These are phyloP conservation scores for Castanospermum australe DNA, from an alignment of 306 rosid species.

Conservation along the genomic window DNA sequence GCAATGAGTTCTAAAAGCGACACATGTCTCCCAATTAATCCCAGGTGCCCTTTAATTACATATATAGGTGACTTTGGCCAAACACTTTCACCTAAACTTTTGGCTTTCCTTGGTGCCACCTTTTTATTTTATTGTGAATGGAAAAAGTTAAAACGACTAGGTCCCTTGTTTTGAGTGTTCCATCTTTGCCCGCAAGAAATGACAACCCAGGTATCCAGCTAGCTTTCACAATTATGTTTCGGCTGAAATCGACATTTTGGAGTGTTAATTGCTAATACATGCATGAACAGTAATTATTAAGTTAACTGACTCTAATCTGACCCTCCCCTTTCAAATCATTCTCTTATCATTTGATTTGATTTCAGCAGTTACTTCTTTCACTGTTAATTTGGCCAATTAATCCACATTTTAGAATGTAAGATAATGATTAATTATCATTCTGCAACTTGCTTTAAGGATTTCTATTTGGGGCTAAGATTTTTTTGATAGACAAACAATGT, in stretches of 20 bases:
- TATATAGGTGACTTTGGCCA: no score
- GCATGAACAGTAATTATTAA: background rate
- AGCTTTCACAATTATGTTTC: background rate
- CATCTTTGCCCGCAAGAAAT: conserved; percentile 45
- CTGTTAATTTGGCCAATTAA: background rate
- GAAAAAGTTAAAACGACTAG: conserved; percentile 32
- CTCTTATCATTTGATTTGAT: conserved; percentile 3
- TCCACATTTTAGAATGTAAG: no score
- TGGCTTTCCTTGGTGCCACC: conserved; percentile 51
- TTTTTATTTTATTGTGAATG: conserved; percentile 29
- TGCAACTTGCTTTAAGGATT: background rate
- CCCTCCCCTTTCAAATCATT: background rate
- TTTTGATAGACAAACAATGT: background rate
- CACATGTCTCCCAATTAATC: conserved; percentile 38
- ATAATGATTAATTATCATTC: no score
- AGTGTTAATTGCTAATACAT: background rate
- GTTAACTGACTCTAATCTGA: background rate
- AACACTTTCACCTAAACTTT: conserved; percentile 52
- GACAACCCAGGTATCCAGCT: background rate
- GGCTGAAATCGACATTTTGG: conserved; percentile 2
- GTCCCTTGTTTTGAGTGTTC: background rate
- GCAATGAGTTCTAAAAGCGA: conserved; percentile 31
- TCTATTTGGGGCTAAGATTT: background rate
- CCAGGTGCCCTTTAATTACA: conserved; percentile 27
- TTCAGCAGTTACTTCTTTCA: background rate